Conservation (phyloP, 495 filamentous ascomycete genomes). For the Tuber indicum region DNA sequence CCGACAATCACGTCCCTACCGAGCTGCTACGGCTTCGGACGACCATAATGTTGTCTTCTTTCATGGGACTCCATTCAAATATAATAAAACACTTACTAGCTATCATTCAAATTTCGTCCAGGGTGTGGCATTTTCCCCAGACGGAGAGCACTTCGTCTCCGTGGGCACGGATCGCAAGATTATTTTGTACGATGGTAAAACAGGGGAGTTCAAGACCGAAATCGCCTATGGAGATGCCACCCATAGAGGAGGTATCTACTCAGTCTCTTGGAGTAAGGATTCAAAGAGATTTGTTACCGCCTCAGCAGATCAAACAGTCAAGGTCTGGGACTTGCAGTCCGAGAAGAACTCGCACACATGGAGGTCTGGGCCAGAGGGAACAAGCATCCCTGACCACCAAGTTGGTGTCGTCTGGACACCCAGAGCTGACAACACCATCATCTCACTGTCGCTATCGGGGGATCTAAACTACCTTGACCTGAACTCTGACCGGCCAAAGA, state of each 20-base stretch:
- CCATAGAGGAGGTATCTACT: slow-evolving; percentile 89
- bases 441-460: slow-evolving; percentile 79
- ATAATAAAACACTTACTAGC: slow-evolving; percentile 63
- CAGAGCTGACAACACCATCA: slow-evolving; percentile 74
- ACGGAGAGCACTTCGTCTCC: slow-evolving; percentile 74
- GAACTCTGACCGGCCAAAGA: slow-evolving; percentile 59
- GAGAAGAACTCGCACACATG: slow-evolving; percentile 71
- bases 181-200: slow-evolving; percentile 91
- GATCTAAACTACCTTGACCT: slow-evolving; percentile 83
- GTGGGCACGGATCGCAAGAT: slow-evolving; percentile 85
- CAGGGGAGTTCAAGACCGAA: slow-evolving; percentile 68
- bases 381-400: slow-evolving; percentile 77
- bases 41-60: slow-evolving; percentile 85
- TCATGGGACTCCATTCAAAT: slow-evolving; percentile 91
- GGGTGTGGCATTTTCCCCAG: slow-evolving; percentile 82
- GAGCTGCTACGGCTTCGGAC: slow-evolving; percentile 85
- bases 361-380: slow-evolving; percentile 77
- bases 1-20: slow-evolving; percentile 76
- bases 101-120: slow-evolving; percentile 84
- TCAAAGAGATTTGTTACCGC: slow-evolving; percentile 85
- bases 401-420: slow-evolving; percentile 90
- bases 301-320: slow-evolving; percentile 87
- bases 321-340: slow-evolving; percentile 78
- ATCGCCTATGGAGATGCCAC: slow-evolving; percentile 65
- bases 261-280: slow-evolving; percentile 81